Percentiles rank a stretch among this genome's conserved stretches.
Conservation (phyloP, 495 filamentous ascomycete genomes). For the Aspergillus ostianus region DNA sequence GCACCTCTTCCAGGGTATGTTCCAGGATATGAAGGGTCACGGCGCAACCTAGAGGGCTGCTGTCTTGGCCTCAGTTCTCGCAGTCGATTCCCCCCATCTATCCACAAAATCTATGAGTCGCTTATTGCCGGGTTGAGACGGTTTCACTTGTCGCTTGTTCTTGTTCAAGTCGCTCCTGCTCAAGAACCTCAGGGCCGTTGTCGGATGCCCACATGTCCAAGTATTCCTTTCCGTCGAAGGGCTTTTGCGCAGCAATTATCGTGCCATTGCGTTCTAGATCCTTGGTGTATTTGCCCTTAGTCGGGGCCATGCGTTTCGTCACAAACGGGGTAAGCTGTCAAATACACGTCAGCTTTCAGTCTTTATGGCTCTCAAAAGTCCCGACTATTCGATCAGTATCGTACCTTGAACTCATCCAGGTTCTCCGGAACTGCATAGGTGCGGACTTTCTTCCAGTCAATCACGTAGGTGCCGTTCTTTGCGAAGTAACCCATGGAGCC, state of each 20-base stretch:
- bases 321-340: constrained; percentile 85
- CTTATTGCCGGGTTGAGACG: constrained; percentile 7
- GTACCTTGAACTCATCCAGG: constrained; percentile 69
- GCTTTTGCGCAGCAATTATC: constrained; percentile 26
- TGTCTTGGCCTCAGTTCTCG: not conserved
- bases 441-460: constrained; percentile 83
- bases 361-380: not conserved
- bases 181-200: constrained; percentile 33
- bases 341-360: constrained; percentile 18
- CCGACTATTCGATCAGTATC: constrained; percentile 9
- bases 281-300: constrained; percentile 35
- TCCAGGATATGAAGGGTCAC: not conserved
- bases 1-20: not conserved
- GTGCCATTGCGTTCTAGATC: constrained; percentile 29
- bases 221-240: constrained; percentile 38
- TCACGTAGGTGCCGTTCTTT: constrained; percentile 76
- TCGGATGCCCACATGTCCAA: constrained; percentile 40
- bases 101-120: not conserved
- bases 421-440: constrained; percentile 78
- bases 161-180: constrained; percentile 27
- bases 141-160: constrained; percentile 5
- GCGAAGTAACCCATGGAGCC: constrained; percentile 86
- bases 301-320: constrained; percentile 56
- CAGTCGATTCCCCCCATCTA: not conserved
- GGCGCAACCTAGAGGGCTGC: not conserved